Conservation (phyloP, 108 stramenopile genomes). For the Ochromonas danica region DNA sequence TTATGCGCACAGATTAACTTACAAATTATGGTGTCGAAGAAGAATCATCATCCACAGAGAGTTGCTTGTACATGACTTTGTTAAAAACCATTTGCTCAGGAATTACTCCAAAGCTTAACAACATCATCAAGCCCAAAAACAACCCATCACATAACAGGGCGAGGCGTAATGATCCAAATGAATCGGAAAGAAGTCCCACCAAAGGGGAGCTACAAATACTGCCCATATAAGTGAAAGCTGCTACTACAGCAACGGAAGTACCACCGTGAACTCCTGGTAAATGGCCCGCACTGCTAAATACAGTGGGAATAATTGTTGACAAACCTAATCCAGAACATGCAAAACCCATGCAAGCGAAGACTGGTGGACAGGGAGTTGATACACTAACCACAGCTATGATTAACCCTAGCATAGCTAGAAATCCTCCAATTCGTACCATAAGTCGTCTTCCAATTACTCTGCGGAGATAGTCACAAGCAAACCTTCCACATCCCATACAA, state of each 20-base stretch:
- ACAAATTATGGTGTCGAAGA: too few relatives aligned
- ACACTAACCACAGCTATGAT: neutral
- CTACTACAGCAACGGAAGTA: neutral
- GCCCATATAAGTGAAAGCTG: neutral
- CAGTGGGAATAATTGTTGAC: slow-evolving; percentile 22
- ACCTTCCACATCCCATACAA: slow-evolving; percentile 2
- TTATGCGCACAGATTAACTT: too few relatives aligned
- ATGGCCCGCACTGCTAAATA: slow-evolving; percentile 24
- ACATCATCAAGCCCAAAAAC: neutral
- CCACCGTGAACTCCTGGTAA: neutral
- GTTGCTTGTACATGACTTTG: too few relatives aligned
- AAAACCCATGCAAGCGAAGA: neutral
- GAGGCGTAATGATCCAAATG: neutral
- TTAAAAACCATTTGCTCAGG: slow-evolving; percentile 1
- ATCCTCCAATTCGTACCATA: neutral
- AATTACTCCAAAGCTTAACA: neutral
- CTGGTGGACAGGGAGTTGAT: neutral
- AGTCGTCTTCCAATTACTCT: neutral
- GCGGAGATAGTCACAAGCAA: slow-evolving; percentile 22
- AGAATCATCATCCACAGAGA: too few relatives aligned
- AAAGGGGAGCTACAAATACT: neutral
- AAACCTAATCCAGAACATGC: neutral
- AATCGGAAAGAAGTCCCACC: slow-evolving; percentile 1
- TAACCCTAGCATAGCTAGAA: neutral
- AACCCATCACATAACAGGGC: neutral